phyloP scores from a whole-genome alignment of 306 rosid genomes.

The Citrullus mucosospermus region DNA sequence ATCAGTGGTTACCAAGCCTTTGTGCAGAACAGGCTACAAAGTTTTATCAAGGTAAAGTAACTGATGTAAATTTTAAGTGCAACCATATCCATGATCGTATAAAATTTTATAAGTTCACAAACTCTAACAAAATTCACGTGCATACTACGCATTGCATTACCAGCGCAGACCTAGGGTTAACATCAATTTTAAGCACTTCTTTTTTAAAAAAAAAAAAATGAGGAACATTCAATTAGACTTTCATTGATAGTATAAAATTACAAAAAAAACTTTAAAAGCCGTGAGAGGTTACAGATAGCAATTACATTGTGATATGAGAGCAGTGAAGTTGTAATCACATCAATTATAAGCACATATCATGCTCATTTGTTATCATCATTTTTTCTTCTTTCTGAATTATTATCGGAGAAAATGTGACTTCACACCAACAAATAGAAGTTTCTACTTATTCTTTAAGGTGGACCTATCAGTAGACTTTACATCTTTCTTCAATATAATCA shows the following conservation, averaged over 20 bases:
- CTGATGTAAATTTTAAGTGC: not conserved
- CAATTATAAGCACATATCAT: not conserved
- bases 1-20: slow-evolving; percentile 40
- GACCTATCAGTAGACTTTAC: not conserved
- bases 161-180: not conserved
- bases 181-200: not conserved
- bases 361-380: not conserved
- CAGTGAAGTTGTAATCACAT: not conserved
- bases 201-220: no score
- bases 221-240: no score
- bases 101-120: not conserved
- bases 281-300: no score
- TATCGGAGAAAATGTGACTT: not conserved
- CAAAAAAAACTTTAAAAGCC: no score
- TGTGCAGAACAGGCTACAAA: slow-evolving; percentile 25
- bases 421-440: not conserved
- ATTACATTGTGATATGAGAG: no score
- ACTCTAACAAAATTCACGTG: not conserved
- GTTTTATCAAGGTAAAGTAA: slow-evolving; percentile 25
- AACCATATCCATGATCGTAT: not conserved
- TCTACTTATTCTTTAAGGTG: not conserved
- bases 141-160: not conserved
- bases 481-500: not conserved
- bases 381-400: not conserved
- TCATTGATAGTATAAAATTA: no score